phyloP scores from a whole-genome alignment of 108 stramenopile species.

The Cyclotella distinguenda region DNA sequence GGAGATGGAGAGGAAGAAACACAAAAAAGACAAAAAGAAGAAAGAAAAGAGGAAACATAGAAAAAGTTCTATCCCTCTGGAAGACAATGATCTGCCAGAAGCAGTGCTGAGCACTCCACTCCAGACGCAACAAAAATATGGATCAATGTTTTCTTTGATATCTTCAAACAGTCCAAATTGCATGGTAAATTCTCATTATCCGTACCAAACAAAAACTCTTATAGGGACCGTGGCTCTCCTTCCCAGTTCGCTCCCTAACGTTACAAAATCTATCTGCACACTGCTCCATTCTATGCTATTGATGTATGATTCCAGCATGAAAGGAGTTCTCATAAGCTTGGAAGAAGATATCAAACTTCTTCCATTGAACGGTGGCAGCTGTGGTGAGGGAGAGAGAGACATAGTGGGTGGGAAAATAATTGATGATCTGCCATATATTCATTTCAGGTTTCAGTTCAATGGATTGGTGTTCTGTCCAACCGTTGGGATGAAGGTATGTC shows the following conservation, averaged over 20 bases:
- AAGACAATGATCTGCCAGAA: not conserved
- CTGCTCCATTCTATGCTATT: slow-evolving; percentile 36
- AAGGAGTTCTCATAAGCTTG: slow-evolving; percentile 43
- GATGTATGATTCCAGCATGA: slow-evolving; percentile 43
- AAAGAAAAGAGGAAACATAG: slow-evolving; percentile 17
- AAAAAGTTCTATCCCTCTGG: not conserved
- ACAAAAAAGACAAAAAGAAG: slow-evolving; percentile 33
- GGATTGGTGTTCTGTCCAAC: slow-evolving; percentile 45
- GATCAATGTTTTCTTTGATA: slow-evolving; percentile 20
- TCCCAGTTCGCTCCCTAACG: slow-evolving; percentile 32
- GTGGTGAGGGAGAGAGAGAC: not conserved
- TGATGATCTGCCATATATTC: slow-evolving; percentile 47
- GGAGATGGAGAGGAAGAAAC: slow-evolving; percentile 18
- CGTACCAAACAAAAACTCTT: slow-evolving; percentile 43
- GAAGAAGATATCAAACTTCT: slow-evolving; percentile 30
- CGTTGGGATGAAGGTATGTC: slow-evolving; percentile 41
- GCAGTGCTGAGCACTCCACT: too few relatives aligned
- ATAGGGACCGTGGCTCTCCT: slow-evolving; percentile 46
- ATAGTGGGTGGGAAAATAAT: slow-evolving; percentile 37
- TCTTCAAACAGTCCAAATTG: not conserved
- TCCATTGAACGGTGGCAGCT: slow-evolving; percentile 18
- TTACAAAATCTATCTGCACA: slow-evolving; percentile 22
- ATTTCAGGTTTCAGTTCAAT: slow-evolving; percentile 33
- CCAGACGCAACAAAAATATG: not conserved
- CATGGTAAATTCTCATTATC: slow-evolving; percentile 7